These are phyloP conservation scores for Curvularia hawaiiensis DNA, from an alignment of 2,329 filamentous ascomycete species.

Conservation along the genomic window DNA sequence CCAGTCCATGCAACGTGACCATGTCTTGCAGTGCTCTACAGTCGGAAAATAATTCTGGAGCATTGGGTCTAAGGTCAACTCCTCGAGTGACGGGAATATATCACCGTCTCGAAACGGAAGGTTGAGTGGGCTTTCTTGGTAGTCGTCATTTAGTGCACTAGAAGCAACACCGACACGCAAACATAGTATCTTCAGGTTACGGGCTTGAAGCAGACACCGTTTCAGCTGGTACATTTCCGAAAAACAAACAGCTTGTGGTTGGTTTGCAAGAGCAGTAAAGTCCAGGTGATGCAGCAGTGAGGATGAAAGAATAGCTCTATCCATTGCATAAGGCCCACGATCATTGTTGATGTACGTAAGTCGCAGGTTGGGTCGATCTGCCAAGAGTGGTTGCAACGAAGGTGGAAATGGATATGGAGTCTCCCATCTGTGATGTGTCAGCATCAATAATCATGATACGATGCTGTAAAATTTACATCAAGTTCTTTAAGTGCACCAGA, in stretches of 20 bases:
- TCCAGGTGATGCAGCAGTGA: neutral
- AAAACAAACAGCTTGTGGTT: neutral
- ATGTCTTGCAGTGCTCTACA: neutral
- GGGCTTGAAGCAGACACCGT: neutral
- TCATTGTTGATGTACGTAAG: conserved; percentile 1
- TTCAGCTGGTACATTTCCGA: neutral
- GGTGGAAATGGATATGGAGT: neutral
- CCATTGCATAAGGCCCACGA: neutral
- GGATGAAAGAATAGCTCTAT: neutral
- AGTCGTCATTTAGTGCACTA: neutral
- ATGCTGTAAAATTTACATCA: neutral
- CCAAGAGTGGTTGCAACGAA: neutral
- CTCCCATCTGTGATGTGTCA: neutral
- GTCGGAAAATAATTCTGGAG: neutral
- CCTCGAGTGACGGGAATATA: neutral
- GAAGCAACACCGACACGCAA: neutral
- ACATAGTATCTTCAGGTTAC: neutral
- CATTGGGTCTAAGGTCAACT: neutral
- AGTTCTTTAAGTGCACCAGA: neutral
- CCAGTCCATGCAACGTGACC: neutral
- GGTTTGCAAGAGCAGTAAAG: neutral
- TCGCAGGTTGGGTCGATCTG: neutral
- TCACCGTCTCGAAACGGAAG: neutral
- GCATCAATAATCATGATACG: neutral
- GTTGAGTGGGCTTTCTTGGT: neutral